A percentile compares a stretch with the other conserved stretches of the same genome.
Evolutionary conservation across 495 filamentous ascomycete species (phyloP).

Genomic region (Aspergillus haitiensis): DNA sequence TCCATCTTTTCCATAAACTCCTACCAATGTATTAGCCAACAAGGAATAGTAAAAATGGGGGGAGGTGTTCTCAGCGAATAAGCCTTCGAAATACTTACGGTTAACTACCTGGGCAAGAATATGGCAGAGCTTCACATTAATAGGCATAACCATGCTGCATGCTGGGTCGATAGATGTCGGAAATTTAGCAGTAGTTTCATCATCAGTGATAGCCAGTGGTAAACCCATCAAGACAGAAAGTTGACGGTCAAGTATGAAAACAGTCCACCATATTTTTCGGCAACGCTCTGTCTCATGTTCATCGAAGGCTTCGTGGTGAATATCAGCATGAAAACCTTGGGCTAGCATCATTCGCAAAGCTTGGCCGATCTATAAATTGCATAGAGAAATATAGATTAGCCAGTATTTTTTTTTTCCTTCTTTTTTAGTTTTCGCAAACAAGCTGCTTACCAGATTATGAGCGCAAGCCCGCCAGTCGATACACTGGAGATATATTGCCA

Average conservation of each 20-base stretch:
- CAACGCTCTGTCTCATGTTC: conserved; percentile 36
- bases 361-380: conserved; percentile 39
- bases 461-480: conserved; percentile 40
- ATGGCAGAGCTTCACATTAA: conserved; percentile 43
- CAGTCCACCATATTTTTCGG: conserved; percentile 47
- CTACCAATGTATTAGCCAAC: conserved; percentile 18
- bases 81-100: conserved; percentile 28
- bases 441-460: conserved; percentile 37
- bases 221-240: conserved; percentile 47
- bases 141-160: conserved; percentile 34
- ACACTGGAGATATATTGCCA: conserved; percentile 45
- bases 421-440: not conserved
- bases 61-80: too few relatives aligned
- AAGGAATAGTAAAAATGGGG: not conserved
- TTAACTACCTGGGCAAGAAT: conserved; percentile 41
- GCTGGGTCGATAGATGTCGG: conserved; percentile 32
- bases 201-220: conserved; percentile 39
- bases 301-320: conserved; percentile 36
- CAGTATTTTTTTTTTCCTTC: not conserved
- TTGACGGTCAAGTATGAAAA: conserved; percentile 46
- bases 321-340: conserved; percentile 45
- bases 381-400: not conserved
- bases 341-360: conserved; percentile 43
- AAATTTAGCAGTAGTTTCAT: conserved; percentile 36
- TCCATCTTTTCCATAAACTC: conserved; percentile 45